These are phyloP conservation scores for Aleurites moluccanus DNA, from an alignment of 441 rosid species.

Conservation along the genomic window DNA sequence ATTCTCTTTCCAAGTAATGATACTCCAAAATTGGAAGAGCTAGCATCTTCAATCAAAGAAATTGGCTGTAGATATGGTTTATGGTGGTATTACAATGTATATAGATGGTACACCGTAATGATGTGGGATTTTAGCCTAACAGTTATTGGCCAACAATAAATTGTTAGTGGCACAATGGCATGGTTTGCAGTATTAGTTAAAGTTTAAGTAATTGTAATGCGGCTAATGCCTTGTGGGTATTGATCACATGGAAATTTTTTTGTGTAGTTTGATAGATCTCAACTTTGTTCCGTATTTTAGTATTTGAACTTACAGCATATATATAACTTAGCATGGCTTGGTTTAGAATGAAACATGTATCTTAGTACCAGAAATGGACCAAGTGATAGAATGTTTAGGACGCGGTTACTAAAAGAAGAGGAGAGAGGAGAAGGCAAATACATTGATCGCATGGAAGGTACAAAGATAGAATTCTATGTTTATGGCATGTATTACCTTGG, in stretches of 20 bases:
- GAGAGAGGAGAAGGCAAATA: background rate
- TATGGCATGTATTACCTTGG: no score
- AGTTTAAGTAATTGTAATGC: background rate
- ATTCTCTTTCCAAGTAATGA: background rate
- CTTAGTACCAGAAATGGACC: background rate
- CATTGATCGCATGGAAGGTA: background rate
- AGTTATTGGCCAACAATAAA: no score
- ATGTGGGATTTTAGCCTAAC: no score
- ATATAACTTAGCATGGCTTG: background rate
- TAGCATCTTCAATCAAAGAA: background rate
- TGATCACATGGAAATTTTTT: background rate
- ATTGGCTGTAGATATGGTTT: no score
- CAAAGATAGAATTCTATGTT: background rate
- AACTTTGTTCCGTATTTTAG: background rate
- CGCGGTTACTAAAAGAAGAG: background rate
- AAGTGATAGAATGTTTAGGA: background rate
- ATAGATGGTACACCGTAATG: background rate
- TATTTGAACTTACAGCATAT: background rate
- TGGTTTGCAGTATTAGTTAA: background rate
- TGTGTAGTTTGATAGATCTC: background rate
- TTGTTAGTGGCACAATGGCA: no score
- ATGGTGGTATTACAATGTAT: background rate
- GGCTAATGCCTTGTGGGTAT: background rate
- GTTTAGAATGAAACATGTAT: conserved; percentile 1
- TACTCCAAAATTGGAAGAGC: background rate